Conservation (phyloP, 129 eudicot species). For the Centrapalus pauciflorus region DNA sequence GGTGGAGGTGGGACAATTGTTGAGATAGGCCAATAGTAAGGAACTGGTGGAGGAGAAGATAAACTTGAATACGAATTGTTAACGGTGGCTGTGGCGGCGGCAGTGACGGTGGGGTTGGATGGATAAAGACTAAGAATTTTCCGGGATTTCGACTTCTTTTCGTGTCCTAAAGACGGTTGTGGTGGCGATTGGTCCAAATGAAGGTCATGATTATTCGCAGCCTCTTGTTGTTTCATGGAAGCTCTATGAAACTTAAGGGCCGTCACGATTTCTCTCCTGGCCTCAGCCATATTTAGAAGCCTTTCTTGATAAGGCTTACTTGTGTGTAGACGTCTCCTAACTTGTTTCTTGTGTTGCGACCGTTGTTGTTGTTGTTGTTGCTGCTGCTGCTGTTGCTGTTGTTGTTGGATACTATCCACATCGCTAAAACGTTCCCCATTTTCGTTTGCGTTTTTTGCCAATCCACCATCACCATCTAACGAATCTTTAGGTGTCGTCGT, state of each 20-base stretch:
- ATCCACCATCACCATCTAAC: slow-evolving; percentile 6
- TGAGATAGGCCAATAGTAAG: slow-evolving; percentile 42
- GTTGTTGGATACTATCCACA: slow-evolving; percentile 11
- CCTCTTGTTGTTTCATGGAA: slow-evolving; percentile 55
- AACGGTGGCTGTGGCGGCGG: slow-evolving; percentile 5
- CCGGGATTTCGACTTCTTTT: slow-evolving; percentile 27
- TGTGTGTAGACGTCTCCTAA: slow-evolving; percentile 72
- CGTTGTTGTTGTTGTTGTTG: slow-evolving; percentile 30
- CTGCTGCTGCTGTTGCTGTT: slow-evolving; percentile 17
- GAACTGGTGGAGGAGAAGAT: slow-evolving; percentile 10
- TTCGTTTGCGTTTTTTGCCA: slow-evolving; percentile 14
- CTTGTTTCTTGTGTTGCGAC: slow-evolving; percentile 68
- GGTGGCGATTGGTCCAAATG: slow-evolving; percentile 22
- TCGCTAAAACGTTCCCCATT: slow-evolving; percentile 16
- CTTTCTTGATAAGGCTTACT: slow-evolving; percentile 77
- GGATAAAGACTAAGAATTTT: slow-evolving; percentile 43
- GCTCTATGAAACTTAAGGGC: slow-evolving; percentile 93
- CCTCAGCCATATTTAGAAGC: slow-evolving; percentile 81
- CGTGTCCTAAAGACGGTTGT: slow-evolving; percentile 28
- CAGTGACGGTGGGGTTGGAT: slow-evolving; percentile 22
- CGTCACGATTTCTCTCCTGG: slow-evolving; percentile 70
- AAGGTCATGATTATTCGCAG: slow-evolving; percentile 15
- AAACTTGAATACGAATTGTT: slow-evolving; percentile 11
- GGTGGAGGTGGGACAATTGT: slow-evolving; percentile 42
- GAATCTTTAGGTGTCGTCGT: no score